Evolutionary conservation across 805 yeast genomes (phyloP).

Genomic region (Candida maltosa): DNA sequence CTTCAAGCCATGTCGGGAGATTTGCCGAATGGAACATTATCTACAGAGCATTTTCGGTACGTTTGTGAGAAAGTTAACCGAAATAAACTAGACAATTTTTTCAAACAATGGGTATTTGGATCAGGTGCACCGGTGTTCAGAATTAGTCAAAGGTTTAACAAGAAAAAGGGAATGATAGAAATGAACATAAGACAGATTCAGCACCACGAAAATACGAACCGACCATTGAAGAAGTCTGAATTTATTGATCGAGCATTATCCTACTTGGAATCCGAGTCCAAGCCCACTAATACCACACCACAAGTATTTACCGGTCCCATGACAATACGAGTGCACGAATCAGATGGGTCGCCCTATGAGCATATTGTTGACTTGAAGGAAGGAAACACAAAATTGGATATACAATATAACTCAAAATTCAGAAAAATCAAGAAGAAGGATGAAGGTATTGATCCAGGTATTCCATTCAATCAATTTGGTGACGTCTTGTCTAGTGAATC

Average conservation of each 20-base stretch:
- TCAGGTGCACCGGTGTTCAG: slow-evolving; percentile 86
- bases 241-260: slow-evolving; percentile 46
- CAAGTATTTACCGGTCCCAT: slow-evolving; percentile 86
- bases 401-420: slow-evolving; percentile 92
- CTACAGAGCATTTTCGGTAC: slow-evolving; percentile 82
- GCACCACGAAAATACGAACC: slow-evolving; percentile 47
- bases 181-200: slow-evolving; percentile 93
- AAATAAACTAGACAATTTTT: slow-evolving; percentile 75
- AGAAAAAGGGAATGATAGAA: slow-evolving; percentile 89
- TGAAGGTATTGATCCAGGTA: slow-evolving; percentile 37
- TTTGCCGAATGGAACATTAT: slow-evolving; percentile 67
- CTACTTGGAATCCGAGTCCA: slow-evolving; percentile 42
- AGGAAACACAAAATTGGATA: slow-evolving; percentile 79
- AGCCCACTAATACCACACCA: slow-evolving; percentile 37
- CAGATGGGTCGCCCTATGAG: slow-evolving; percentile 98
- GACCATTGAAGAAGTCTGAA: slow-evolving; percentile 18
- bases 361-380: slow-evolving; percentile 93
- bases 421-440: slow-evolving; percentile 68
- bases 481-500: slow-evolving; percentile 62
- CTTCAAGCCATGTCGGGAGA: slow-evolving; percentile 96
- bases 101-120: slow-evolving; percentile 90
- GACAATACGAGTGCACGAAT: slow-evolving; percentile 95
- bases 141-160: slow-evolving; percentile 88
- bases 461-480: slow-evolving; percentile 59
- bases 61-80: slow-evolving; percentile 95